Conservation (phyloP, 2,329 filamentous ascomycete species). For the Chlorencoelia australis region DNA sequence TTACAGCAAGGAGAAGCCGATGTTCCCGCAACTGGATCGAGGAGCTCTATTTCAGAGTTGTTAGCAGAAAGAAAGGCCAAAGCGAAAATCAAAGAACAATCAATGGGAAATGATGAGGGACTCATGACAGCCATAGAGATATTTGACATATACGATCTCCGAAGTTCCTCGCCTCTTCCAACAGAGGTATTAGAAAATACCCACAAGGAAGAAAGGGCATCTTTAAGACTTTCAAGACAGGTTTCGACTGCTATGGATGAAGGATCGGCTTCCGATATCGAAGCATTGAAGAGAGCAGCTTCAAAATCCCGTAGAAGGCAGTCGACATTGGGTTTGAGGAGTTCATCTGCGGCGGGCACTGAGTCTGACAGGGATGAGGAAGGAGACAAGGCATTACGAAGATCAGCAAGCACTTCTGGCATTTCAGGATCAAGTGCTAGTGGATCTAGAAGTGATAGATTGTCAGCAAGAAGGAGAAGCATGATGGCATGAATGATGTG, state of each 20-base stretch:
- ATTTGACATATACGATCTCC: constrained; percentile 24
- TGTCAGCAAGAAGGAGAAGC: constrained; percentile 25
- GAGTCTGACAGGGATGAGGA: constrained; percentile 10
- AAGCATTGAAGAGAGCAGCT: constrained; percentile 19
- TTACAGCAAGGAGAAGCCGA: constrained; percentile 19
- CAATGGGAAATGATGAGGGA: constrained; percentile 8
- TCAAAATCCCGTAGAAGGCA: constrained; percentile 20
- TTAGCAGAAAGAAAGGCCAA: constrained; percentile 23
- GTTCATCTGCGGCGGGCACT: constrained; percentile 7
- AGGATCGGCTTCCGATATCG: constrained; percentile 12
- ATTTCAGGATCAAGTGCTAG: constrained; percentile 11
- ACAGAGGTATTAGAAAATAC: constrained; percentile 8
- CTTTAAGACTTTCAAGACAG: constrained; percentile 17
- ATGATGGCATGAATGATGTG: constrained; percentile 28
- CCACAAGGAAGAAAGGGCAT: constrained; percentile 12
- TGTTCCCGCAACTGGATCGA: constrained; percentile 11
- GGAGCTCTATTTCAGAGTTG: constrained; percentile 22
- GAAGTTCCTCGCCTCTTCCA: constrained; percentile 14
- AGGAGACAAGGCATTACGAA: constrained; percentile 14
- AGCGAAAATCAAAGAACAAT: constrained; percentile 18
- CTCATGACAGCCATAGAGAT: constrained; percentile 16
- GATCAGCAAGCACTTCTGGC: constrained; percentile 10
- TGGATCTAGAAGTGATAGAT: constrained; percentile 22
- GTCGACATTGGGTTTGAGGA: constrained; percentile 19
- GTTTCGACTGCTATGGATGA: constrained; percentile 13